phyloP scores from a whole-genome alignment of 1,284 basidiomycete genomes.

The Mycena citricolor region DNA sequence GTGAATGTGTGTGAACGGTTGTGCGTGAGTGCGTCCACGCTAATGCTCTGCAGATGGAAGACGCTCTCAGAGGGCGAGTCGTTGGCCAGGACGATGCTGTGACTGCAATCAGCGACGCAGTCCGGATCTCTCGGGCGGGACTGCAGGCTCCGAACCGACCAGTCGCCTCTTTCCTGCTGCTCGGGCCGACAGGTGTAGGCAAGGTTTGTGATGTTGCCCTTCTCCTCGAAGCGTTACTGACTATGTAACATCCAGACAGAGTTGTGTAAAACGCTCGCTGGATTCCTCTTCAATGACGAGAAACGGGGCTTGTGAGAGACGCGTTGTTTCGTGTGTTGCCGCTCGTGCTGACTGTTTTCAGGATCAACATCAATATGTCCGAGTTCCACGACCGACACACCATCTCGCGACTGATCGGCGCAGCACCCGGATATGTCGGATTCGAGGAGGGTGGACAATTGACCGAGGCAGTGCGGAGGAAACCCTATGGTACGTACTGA shows the following conservation, averaged over 20 bases:
- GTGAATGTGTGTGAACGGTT: constrained; percentile 78
- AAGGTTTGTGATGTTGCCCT: constrained; percentile 44
- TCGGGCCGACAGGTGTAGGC: constrained; percentile 86
- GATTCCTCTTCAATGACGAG: constrained; percentile 87
- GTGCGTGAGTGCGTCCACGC: background rate
- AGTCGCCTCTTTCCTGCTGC: constrained; percentile 89
- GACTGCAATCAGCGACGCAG: constrained; percentile 79
- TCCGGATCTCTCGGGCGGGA: constrained; percentile 88
- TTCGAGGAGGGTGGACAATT: constrained; percentile 91
- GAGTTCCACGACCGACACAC: constrained; percentile 93
- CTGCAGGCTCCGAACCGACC: constrained; percentile 85
- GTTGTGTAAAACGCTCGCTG: constrained; percentile 82
- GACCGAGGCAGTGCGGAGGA: constrained; percentile 84
- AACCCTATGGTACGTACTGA: constrained; percentile 65
- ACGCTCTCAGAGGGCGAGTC: constrained; percentile 70
- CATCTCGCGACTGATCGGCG: constrained; percentile 86
- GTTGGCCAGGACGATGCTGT: constrained; percentile 90
- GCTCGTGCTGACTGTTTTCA: no score
- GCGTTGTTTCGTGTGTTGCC: constrained; percentile 1
- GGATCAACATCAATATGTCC: constrained; percentile 90
- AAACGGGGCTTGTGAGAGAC: constrained; percentile 71
- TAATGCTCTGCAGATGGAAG: constrained; percentile 70
- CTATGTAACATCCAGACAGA: constrained; percentile 63
- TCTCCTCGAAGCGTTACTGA: background rate
- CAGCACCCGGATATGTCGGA: constrained; percentile 91